These are phyloP conservation scores for Combretum micranthum DNA, from an alignment of 345 rosid species.

Conservation along the genomic window DNA sequence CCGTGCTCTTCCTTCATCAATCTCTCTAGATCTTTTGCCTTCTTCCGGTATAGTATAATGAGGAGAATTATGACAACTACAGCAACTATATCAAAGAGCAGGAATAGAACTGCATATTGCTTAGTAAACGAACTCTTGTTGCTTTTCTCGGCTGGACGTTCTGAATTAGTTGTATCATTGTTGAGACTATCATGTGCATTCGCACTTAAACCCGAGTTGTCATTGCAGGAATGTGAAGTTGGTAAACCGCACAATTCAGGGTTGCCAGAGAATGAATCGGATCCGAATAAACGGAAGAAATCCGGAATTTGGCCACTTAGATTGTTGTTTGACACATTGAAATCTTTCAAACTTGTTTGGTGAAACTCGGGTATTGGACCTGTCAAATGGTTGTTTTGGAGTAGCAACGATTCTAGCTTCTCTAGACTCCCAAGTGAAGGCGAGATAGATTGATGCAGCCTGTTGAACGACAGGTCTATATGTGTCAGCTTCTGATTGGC, in stretches of 20 bases:
- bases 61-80: slow-evolving; percentile 29
- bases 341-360: slow-evolving; percentile 19
- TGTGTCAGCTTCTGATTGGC: slow-evolving; percentile 23
- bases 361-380: slow-evolving; percentile 31
- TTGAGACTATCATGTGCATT: neutral
- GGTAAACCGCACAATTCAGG: slow-evolving; percentile 25
- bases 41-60: slow-evolving; percentile 23
- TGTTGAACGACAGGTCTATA: slow-evolving; percentile 36
- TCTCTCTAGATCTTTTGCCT: slow-evolving; percentile 17
- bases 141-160: neutral
- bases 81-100: slow-evolving; percentile 24
- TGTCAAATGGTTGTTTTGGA: slow-evolving; percentile 36
- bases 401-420: slow-evolving; percentile 24
- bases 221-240: slow-evolving; percentile 7
- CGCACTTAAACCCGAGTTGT: neutral
- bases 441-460: slow-evolving; percentile 22
- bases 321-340: slow-evolving; percentile 42
- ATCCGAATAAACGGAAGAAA: slow-evolving; percentile 18
- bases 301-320: slow-evolving; percentile 33
- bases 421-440: slow-evolving; percentile 18
- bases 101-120: slow-evolving; percentile 7
- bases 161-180: neutral
- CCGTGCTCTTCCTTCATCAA: slow-evolving; percentile 3
- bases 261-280: slow-evolving; percentile 18
- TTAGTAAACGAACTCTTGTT: slow-evolving; percentile 5